Evolutionary conservation across 1,284 basidiomycete species (phyloP).

Genomic region (Trametes pubescens): DNA sequence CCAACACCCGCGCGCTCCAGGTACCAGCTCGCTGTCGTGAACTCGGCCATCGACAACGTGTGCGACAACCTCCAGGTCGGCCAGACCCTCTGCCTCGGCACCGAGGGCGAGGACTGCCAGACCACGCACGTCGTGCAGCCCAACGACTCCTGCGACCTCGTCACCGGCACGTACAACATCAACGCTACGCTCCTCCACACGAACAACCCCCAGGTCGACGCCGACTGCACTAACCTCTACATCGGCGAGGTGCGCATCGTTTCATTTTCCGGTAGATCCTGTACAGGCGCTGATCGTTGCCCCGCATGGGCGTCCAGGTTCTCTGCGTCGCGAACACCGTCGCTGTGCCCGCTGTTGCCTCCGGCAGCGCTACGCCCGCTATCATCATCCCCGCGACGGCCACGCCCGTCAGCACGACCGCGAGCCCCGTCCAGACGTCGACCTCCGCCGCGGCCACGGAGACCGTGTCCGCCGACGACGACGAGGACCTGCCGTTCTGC

Average conservation of each 20-base stretch:
- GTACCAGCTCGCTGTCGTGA: constrained; percentile 75
- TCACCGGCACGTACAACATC: constrained; percentile 48
- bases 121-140: constrained; percentile 52
- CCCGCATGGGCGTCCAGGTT: constrained; percentile 48
- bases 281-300: constrained; percentile 19
- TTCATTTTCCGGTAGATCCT: neutral
- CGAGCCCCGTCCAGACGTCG: constrained; percentile 29
- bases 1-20: constrained; percentile 45
- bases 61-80: constrained; percentile 68
- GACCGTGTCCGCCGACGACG: constrained; percentile 46
- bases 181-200: constrained; percentile 58
- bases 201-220: constrained; percentile 77
- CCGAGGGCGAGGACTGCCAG: constrained; percentile 43
- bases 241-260: constrained; percentile 63
- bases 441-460: constrained; percentile 28
- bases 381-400: constrained; percentile 46
- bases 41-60: constrained; percentile 55
- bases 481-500: constrained; percentile 66
- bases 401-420: constrained; percentile 34
- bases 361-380: constrained; percentile 44
- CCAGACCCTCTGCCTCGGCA: constrained; percentile 47
- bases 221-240: constrained; percentile 68
- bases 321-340: constrained; percentile 54
- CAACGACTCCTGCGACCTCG: constrained; percentile 59
- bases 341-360: constrained; percentile 50